These are phyloP conservation scores for Rhodotorula glutinis DNA, from an alignment of 1,284 basidiomycete genomes.

Conservation along the genomic window DNA sequence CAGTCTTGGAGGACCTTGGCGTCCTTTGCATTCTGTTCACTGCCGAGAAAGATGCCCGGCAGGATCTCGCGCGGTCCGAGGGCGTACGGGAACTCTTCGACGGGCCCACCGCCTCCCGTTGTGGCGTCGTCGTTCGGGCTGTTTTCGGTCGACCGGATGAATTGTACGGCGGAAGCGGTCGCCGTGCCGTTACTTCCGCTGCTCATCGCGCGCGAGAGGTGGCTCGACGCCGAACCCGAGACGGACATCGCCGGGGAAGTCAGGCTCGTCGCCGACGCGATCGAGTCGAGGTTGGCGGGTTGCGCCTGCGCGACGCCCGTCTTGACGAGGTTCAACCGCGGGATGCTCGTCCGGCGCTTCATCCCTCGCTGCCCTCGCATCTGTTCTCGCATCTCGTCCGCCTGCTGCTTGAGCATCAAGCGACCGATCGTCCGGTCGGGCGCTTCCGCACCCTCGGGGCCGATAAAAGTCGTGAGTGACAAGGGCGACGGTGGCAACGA, in stretches of 20 bases:
- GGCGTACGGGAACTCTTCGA: conserved; percentile 60
- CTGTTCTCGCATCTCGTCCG: conserved; percentile 41
- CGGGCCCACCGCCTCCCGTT: conserved; percentile 4
- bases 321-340: conserved; percentile 26
- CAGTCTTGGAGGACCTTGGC: conserved; percentile 66
- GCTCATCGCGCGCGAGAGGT: not conserved
- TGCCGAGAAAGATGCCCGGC: conserved; percentile 86
- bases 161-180: conserved; percentile 18
- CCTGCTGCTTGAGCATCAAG: conserved; percentile 38
- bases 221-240: conserved; percentile 7
- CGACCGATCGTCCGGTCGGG: conserved; percentile 37
- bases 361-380: conserved; percentile 37
- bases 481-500: conserved; percentile 36
- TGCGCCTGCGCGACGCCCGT: conserved; percentile 2
- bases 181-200: not conserved
- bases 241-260: not conserved
- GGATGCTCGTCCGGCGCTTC: conserved; percentile 35
- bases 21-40: conserved; percentile 86
- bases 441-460: conserved; percentile 32
- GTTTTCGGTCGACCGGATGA: conserved; percentile 7
- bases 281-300: conserved; percentile 8
- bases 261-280: not conserved
- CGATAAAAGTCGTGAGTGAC: conserved; percentile 35
- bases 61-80: conserved; percentile 85
- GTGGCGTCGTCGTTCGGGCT: not conserved